Evolutionary conservation across 768 basidiomycete species (phyloP).

Genomic region (Trametes sanguinea): DNA sequence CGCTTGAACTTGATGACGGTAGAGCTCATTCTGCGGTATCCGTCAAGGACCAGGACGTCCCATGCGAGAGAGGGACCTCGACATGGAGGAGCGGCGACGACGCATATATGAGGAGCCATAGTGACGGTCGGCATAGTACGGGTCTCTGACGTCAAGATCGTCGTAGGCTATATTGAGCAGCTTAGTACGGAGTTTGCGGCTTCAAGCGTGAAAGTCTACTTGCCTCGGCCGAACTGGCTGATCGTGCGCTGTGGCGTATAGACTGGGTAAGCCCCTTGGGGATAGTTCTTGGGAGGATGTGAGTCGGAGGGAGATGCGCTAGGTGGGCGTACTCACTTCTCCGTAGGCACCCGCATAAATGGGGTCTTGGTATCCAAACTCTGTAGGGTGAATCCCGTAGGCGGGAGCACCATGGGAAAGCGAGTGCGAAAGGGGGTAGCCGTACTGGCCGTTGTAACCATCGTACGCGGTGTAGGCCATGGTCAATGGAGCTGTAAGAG

Average conservation of each 20-base stretch:
- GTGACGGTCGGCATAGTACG: conserved; percentile 46
- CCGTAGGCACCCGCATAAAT: conserved; percentile 41
- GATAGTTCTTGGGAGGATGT: conserved; percentile 36
- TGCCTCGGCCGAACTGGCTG: conserved; percentile 28
- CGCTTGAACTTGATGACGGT: conserved; percentile 71
- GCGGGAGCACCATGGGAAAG: conserved; percentile 27
- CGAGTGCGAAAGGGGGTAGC: conserved; percentile 33
- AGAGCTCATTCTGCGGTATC: conserved; percentile 51
- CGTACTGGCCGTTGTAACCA: conserved; percentile 39
- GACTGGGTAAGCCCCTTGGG: conserved; percentile 43
- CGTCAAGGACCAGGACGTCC: conserved; percentile 33
- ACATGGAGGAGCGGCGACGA: conserved; percentile 50
- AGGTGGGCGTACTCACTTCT: conserved; percentile 39
- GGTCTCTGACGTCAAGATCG: conserved; percentile 48
- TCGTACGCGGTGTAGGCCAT: conserved; percentile 49
- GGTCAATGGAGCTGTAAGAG: conserved; percentile 13
- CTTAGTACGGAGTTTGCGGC: conserved; percentile 3
- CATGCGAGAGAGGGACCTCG: conserved; percentile 28
- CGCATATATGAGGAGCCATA: conserved; percentile 7
- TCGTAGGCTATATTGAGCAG: conserved; percentile 49
- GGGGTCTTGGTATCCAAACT: conserved; percentile 44
- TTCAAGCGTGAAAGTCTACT: conserved; percentile 1
- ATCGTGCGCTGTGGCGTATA: conserved; percentile 37
- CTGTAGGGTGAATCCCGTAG: conserved; percentile 20
- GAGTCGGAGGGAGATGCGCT: background rate